These are phyloP conservation scores for Pythium oligandrum DNA, from an alignment of 352 stramenopile species.

Conservation along the genomic window DNA sequence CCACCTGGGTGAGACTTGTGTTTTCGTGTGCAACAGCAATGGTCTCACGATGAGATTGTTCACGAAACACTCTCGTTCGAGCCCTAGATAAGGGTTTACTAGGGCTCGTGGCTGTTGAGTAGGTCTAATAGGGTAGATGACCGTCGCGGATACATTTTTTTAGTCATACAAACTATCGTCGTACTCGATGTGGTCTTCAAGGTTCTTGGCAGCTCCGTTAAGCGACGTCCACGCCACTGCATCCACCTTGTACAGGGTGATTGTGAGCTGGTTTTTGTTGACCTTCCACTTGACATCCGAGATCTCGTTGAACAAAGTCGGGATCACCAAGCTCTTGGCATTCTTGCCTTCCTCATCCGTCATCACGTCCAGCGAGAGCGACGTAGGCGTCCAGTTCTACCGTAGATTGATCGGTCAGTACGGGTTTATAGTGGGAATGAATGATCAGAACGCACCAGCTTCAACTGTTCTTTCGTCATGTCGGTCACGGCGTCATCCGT, in stretches of 20 bases:
- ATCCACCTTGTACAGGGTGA: constrained; percentile 65
- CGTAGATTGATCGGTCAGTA: neutral
- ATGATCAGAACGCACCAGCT: constrained; percentile 36
- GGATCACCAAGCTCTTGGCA: constrained; percentile 69
- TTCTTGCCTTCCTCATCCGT: constrained; percentile 24
- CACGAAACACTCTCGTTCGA: no score
- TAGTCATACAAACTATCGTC: constrained; percentile 76
- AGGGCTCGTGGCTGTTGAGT: no score
- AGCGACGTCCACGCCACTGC: constrained; percentile 66
- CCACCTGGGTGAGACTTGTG: no score
- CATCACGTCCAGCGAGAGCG: constrained; percentile 67
- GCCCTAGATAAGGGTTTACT: no score
- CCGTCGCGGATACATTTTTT: no score
- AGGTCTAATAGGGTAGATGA: no score
- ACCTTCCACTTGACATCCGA: constrained; percentile 52
- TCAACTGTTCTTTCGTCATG: constrained; percentile 55
- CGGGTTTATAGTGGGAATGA: constrained; percentile 1
- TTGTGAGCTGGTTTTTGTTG: constrained; percentile 55
- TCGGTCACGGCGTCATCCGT: constrained; percentile 47
- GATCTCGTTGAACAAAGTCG: constrained; percentile 65
- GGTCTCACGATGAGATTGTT: no score
- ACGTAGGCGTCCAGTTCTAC: constrained; percentile 79
- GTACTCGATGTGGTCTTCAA: constrained; percentile 85
- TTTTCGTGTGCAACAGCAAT: no score
- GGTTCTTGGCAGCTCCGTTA: constrained; percentile 74